These are phyloP conservation scores for Chalciporus piperatus DNA, from an alignment of 768 basidiomycete genomes.

Conservation along the genomic window DNA sequence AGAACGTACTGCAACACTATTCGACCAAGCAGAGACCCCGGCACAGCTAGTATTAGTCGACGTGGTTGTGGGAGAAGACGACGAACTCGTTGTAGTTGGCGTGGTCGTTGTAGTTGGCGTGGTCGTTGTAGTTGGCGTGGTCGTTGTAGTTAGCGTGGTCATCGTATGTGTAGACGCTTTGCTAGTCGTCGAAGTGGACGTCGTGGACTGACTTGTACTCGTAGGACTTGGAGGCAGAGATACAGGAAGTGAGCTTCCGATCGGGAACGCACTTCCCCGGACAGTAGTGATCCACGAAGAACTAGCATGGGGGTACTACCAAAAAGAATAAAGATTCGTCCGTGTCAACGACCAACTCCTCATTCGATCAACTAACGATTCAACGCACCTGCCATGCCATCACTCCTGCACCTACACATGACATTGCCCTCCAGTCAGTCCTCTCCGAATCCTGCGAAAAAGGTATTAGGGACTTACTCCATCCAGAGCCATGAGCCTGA, in stretches of 20 bases:
- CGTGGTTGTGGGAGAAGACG: too few relatives aligned
- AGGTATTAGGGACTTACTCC: slow-evolving; percentile 6
- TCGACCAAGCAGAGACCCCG: too few relatives aligned
- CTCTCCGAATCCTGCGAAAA: neutral
- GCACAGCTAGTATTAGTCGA: too few relatives aligned
- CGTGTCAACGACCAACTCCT: too few relatives aligned
- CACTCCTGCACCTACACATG: slow-evolving; percentile 35
- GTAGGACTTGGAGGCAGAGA: neutral
- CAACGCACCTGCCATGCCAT: slow-evolving; percentile 38
- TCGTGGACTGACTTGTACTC: neutral
- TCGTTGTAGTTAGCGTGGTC: too few relatives aligned
- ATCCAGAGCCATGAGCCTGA: slow-evolving; percentile 39
- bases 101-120: too few relatives aligned
- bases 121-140: too few relatives aligned
- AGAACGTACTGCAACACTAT: too few relatives aligned
- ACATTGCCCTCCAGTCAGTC: neutral
- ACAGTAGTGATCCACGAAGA: slow-evolving; percentile 34
- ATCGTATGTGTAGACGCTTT: too few relatives aligned
- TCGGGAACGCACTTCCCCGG: slow-evolving; percentile 6
- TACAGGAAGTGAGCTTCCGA: too few relatives aligned
- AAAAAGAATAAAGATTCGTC: neutral
- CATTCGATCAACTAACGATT: too few relatives aligned
- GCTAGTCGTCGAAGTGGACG: neutral
- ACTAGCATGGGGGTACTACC: slow-evolving; percentile 36
- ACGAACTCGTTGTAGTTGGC: too few relatives aligned